Evolutionary conservation across 345 rosid species (phyloP).

Genomic region (Salix purpurea): DNA sequence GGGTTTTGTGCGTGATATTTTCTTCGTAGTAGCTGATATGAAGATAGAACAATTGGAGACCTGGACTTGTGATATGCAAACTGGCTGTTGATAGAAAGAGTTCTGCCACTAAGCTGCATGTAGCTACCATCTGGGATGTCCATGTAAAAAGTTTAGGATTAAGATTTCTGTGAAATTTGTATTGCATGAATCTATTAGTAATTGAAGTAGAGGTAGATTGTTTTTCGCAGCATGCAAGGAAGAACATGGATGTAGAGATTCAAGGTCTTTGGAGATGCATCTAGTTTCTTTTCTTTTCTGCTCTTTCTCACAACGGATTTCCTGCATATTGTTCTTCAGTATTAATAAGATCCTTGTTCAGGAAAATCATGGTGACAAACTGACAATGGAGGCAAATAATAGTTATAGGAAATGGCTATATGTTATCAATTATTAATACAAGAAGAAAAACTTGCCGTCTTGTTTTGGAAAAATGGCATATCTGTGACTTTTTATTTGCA

Average conservation of each 20-base stretch:
- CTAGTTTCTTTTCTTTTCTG: not conserved
- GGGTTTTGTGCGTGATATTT: not conserved
- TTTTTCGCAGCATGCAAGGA: not conserved
- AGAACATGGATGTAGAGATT: not conserved
- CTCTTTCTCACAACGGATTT: not conserved
- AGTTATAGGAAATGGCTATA: not conserved
- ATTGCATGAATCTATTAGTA: not conserved
- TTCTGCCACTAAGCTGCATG: not conserved
- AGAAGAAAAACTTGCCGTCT: not conserved
- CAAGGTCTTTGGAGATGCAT: not conserved
- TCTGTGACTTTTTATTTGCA: not conserved
- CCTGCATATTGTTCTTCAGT: not conserved
- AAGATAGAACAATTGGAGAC: not conserved
- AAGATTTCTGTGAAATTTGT: not conserved
- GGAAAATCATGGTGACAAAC: not conserved
- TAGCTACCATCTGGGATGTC: not conserved
- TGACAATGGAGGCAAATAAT: not conserved
- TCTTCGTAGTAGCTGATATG: not conserved
- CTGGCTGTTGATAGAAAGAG: not conserved
- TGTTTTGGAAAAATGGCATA: not conserved
- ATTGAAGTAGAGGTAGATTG: not conserved
- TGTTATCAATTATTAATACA: not conserved
- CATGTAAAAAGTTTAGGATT: not conserved
- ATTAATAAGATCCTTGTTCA: not conserved
- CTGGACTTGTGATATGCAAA: not conserved